Evolutionary conservation across 2,329 filamentous ascomycete species (phyloP).

Genomic region (Verticillium tricorpus): DNA sequence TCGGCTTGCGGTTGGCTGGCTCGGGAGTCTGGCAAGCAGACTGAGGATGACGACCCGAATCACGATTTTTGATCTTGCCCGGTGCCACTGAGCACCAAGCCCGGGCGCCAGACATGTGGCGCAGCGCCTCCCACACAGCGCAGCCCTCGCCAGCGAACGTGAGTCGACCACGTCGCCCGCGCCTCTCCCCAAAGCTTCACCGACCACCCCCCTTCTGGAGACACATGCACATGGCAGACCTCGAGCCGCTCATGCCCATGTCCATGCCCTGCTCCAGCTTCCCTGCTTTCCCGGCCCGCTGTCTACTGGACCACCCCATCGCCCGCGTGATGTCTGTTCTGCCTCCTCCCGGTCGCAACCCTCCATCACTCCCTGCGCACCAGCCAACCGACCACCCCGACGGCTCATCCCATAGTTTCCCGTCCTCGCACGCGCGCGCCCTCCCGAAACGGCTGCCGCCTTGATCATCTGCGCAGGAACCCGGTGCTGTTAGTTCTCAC

Average conservation of each 20-base stretch:
- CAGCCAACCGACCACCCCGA: not conserved
- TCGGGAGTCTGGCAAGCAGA: not conserved
- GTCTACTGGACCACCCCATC: not conserved
- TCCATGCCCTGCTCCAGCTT: not conserved
- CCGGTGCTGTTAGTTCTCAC: conserved; percentile 11
- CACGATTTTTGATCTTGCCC: not conserved
- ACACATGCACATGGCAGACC: not conserved
- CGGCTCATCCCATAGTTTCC: not conserved
- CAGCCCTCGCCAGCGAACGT: conserved; percentile 14
- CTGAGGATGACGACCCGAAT: not conserved
- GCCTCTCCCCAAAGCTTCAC: not conserved
- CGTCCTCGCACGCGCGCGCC: conserved; percentile 5
- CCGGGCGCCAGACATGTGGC: not conserved
- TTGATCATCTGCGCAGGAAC: conserved; percentile 27
- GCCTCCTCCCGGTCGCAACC: not conserved
- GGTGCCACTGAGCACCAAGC: not conserved
- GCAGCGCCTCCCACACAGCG: not conserved
- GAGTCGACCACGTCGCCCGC: conserved; percentile 2
- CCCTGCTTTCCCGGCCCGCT: not conserved
- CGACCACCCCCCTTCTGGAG: not conserved
- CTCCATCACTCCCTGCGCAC: not conserved
- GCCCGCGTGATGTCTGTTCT: not conserved
- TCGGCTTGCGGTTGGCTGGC: not conserved
- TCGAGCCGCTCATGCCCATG: not conserved
- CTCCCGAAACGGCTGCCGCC: conserved; percentile 1